Evolutionary conservation across 2,329 filamentous ascomycete species (phyloP), one percentile per base, ranked within the genome.

Genomic region (Ilyonectria sp.): DNA sequence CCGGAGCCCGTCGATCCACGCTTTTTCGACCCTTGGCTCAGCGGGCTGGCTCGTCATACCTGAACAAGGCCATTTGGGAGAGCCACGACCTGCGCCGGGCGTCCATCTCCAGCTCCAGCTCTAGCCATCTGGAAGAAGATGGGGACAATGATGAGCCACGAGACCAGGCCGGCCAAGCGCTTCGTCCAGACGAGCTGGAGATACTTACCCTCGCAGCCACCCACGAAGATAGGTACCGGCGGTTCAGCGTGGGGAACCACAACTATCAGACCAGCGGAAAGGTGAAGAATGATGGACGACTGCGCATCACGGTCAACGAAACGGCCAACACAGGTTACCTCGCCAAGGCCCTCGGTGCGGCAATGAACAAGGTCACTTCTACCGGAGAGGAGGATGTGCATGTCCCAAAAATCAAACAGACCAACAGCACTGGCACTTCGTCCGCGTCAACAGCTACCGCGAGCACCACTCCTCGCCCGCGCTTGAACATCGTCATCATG

Each of bases 401-500:
- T 56, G 55, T 40, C 6, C 65, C 60, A 9, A 49, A 66, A 43
- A 67, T 67, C 7, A 67, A 66, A n/a, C 62, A 74, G 8, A 63
- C 66, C 3, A 67, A 70, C 19, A 64, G 53, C 26, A 63, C 62
- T 31, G 71, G 60, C 23, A 59, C 74, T 6, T 79, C 80, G 1
- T 79, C 81, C 4, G 76, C 77, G 1, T 78, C 77, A 3, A 80
- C 78, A 4, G 76, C 77, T 8, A 71, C 76, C 3, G 72, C 76
- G 0, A 75, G 80, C 15, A 74, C 73, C 9, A 59, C 70, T 13
- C 79, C 77, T 21, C 80, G 78, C n/a, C 86, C 90, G 1, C 83
- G 71, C 5, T 82, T 96, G 53, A 95, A 94, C 77, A 92, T 96
- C 60, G 92, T 94, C 31, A 91, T 95, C 73, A 94, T 94, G 88